These are phyloP conservation scores for Phytopythium aichiense DNA, from an alignment of 352 stramenopile species.

Conservation along the genomic window DNA sequence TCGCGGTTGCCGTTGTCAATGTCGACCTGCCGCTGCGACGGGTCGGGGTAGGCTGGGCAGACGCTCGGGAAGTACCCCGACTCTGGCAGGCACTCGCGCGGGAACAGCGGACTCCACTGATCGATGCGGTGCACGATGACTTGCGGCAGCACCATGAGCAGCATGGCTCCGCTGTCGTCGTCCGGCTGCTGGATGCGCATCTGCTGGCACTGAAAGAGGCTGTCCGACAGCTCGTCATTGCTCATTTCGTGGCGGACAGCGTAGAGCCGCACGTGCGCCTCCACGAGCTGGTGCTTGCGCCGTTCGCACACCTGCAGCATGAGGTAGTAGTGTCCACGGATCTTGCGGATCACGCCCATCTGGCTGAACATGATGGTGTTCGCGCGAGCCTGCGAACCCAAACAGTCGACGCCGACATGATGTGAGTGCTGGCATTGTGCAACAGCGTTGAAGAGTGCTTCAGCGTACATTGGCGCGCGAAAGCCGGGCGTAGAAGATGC, in stretches of 20 bases:
- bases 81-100: slow-evolving; percentile 60
- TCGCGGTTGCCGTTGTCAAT: slow-evolving; percentile 86
- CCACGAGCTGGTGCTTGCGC: slow-evolving; percentile 86
- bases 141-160: slow-evolving; percentile 81
- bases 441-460: neutral
- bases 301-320: slow-evolving; percentile 91
- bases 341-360: slow-evolving; percentile 83
- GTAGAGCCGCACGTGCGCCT: slow-evolving; percentile 82
- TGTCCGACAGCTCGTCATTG: slow-evolving; percentile 43
- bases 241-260: slow-evolving; percentile 69
- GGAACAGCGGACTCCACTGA: slow-evolving; percentile 80
- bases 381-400: slow-evolving; percentile 55
- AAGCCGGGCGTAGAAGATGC: slow-evolving; percentile 86
- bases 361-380: slow-evolving; percentile 88
- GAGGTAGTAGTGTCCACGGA: slow-evolving; percentile 88
- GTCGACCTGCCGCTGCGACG: slow-evolving; percentile 65
- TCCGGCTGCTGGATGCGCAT: slow-evolving; percentile 89
- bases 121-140: slow-evolving; percentile 84
- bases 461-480: slow-evolving; percentile 64
- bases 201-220: slow-evolving; percentile 74
- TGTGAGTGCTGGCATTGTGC: neutral
- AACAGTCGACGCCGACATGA: neutral
- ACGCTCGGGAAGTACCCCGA: slow-evolving; percentile 47
- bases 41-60: slow-evolving; percentile 61
- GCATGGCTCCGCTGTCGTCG: slow-evolving; percentile 72